These are phyloP conservation scores for Hortaea sp. DNA, from an alignment of 2,329 filamentous ascomycete genomes.

Conservation along the genomic window DNA sequence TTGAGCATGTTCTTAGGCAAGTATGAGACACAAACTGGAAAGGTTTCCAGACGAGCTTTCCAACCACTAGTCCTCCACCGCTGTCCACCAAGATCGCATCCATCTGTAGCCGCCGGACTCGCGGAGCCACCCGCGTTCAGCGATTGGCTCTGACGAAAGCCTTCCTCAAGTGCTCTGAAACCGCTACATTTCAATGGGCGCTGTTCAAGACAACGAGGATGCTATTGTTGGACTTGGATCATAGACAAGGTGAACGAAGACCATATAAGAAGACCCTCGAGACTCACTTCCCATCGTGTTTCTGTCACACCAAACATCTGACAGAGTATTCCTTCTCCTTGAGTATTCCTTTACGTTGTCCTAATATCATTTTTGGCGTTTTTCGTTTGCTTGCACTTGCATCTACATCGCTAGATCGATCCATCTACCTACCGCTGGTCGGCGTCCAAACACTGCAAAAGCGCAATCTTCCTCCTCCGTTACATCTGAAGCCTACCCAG, in stretches of 20 bases:
- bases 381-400: neutral
- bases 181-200: slow-evolving; percentile 6
- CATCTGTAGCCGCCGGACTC: slow-evolving; percentile 14
- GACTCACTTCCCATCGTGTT: neutral
- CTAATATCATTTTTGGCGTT: slow-evolving; percentile 1
- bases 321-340: neutral
- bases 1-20: no score
- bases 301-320: neutral
- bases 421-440: slow-evolving; percentile 14
- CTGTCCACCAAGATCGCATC: neutral
- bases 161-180: slow-evolving; percentile 9
- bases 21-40: no score
- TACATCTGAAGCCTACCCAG: slow-evolving; percentile 2
- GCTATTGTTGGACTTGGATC: slow-evolving; percentile 1
- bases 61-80: no score
- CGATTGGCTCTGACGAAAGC: slow-evolving; percentile 11
- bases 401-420: neutral
- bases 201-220: neutral
- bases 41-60: no score
- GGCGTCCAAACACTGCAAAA: slow-evolving; percentile 2
- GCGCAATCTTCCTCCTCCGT: slow-evolving; percentile 1
- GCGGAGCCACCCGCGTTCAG: slow-evolving; percentile 11
- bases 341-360: neutral
- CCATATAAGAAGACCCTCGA: neutral
- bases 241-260: neutral